Conservation (phyloP, 1,284 basidiomycete species). For the Peniophora sp. region DNA sequence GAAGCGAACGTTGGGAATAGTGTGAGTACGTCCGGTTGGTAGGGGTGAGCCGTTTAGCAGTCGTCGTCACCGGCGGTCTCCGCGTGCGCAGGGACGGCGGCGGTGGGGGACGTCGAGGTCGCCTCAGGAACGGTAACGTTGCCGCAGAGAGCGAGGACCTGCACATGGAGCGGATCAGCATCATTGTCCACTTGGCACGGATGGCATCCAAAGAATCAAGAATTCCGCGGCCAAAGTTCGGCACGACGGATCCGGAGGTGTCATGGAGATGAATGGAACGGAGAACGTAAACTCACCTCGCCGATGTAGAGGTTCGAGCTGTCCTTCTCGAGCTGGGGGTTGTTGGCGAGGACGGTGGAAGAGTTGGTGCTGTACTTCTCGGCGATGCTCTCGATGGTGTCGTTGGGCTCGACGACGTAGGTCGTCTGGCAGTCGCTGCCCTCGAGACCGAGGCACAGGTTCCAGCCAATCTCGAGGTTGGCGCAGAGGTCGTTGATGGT, state of each 20-base stretch:
- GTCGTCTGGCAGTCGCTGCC: conserved; percentile 24
- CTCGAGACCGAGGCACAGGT: conserved; percentile 26
- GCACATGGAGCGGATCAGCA: background rate
- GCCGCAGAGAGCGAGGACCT: conserved; percentile 47
- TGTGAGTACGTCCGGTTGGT: too few relatives aligned
- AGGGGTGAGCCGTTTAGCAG: conserved; percentile 25
- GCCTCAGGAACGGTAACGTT: conserved; percentile 30
- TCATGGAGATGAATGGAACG: conserved; percentile 11
- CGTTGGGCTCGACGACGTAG: conserved; percentile 36
- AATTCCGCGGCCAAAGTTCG: background rate
- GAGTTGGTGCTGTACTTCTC: conserved; percentile 31
- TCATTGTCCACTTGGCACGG: background rate
- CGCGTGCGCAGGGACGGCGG: conserved; percentile 27
- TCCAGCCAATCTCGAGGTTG: conserved; percentile 44
- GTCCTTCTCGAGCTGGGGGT: conserved; percentile 52
- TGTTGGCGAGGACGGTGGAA: conserved; percentile 49
- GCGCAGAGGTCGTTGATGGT: conserved; percentile 38
- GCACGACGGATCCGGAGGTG: background rate
- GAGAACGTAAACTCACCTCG: too few relatives aligned
- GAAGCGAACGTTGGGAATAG: too few relatives aligned
- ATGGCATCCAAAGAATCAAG: conserved; percentile 4
- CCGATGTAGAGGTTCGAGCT: conserved; percentile 62
- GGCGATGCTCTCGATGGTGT: conserved; percentile 43
- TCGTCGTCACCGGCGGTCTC: conserved; percentile 28
- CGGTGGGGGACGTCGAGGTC: conserved; percentile 25